Percentiles rank a stretch among this genome's conserved stretches.
phyloP scores from a whole-genome alignment of 2,329 filamentous ascomycete genomes.

The Fusarium pseudoanthophilum region DNA sequence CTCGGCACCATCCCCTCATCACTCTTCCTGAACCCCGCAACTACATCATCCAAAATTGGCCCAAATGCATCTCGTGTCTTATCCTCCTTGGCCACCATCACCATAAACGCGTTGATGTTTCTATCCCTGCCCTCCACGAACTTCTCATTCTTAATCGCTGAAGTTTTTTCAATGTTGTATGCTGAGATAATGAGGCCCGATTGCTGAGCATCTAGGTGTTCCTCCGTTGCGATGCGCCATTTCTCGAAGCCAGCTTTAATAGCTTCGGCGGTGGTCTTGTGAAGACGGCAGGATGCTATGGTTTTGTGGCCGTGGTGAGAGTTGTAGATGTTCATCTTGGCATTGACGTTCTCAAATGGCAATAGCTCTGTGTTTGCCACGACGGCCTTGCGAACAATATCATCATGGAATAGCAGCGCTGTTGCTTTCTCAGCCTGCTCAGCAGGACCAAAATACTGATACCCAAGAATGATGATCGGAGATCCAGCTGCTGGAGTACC shows the following conservation, averaged over 20 bases:
- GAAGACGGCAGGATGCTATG: constrained; percentile 39
- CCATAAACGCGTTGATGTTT: constrained; percentile 13
- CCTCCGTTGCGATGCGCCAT: constrained; percentile 40
- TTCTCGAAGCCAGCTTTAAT: constrained; percentile 38
- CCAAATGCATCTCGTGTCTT: constrained; percentile 15
- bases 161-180: constrained; percentile 25
- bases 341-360: constrained; percentile 39
- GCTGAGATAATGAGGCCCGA: constrained; percentile 28
- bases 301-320: constrained; percentile 47
- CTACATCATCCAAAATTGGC: constrained; percentile 10
- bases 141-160: not conserved
- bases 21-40: constrained; percentile 10
- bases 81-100: constrained; percentile 20
- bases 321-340: constrained; percentile 37
- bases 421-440: constrained; percentile 40
- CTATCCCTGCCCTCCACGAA: constrained; percentile 41
- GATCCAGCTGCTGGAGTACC: constrained; percentile 44
- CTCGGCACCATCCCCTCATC: constrained; percentile 18
- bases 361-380: constrained; percentile 37
- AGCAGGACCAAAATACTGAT: constrained; percentile 41
- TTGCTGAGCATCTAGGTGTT: constrained; percentile 29
- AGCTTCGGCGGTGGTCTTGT: constrained; percentile 8
- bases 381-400: constrained; percentile 34
- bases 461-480: constrained; percentile 44
- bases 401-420: constrained; percentile 24